These are phyloP conservation scores for Boletus pseudo-olivaceus DNA, from an alignment of 768 basidiomycete genomes.

Conservation along the genomic window DNA sequence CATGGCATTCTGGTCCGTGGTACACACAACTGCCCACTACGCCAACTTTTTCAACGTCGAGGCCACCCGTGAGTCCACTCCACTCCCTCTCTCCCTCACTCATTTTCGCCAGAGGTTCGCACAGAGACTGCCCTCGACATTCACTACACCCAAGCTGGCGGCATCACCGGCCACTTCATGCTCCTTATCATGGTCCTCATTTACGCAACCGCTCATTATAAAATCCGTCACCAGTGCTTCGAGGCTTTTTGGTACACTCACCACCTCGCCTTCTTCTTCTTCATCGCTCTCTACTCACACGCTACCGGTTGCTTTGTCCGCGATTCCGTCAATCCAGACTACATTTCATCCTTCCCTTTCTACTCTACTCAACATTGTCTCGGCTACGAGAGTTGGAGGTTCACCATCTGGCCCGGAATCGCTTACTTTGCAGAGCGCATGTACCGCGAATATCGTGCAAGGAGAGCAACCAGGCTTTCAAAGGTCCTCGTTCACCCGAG, in stretches of 20 bases:
- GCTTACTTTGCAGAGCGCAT: constrained; percentile 86
- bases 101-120: constrained; percentile 63
- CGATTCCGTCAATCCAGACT: constrained; percentile 72
- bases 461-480: constrained; percentile 72
- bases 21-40: constrained; percentile 92
- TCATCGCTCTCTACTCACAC: constrained; percentile 85
- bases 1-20: constrained; percentile 89
- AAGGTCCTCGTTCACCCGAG: constrained; percentile 89
- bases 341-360: constrained; percentile 73
- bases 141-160: constrained; percentile 85
- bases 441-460: constrained; percentile 77
- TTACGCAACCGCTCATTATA: constrained; percentile 88
- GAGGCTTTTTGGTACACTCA: constrained; percentile 98
- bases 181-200: constrained; percentile 90
- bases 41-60: constrained; percentile 94
- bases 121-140: constrained; percentile 73
- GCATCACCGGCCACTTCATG: constrained; percentile 96
- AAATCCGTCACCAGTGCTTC: constrained; percentile 85
- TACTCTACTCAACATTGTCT: constrained; percentile 85
- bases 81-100: background rate
- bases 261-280: constrained; percentile 92
- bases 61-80: constrained; percentile 58
- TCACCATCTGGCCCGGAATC: constrained; percentile 88
- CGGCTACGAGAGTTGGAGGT: constrained; percentile 89
- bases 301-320: constrained; percentile 96